Percentiles rank a stretch among this genome's conserved stretches.
phyloP scores from a whole-genome alignment of 805 yeast species.

The Metschnikowia reukaufii region DNA sequence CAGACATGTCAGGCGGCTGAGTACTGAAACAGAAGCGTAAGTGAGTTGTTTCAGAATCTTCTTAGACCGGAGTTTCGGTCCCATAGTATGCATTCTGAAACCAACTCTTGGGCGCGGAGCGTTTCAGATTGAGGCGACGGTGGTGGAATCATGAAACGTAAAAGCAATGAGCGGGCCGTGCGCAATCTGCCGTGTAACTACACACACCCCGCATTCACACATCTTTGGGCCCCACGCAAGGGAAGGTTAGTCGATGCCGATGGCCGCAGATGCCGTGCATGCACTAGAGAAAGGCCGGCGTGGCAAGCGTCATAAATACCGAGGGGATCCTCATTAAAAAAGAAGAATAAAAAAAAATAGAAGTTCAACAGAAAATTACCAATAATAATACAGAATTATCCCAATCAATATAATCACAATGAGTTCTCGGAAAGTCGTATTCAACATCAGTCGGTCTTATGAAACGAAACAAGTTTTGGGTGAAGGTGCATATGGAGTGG shows the following conservation, averaged over 20 bases:
- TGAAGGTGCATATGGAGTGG: constrained; percentile 82
- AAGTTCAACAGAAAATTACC: background rate
- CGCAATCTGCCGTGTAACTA: constrained; percentile 2
- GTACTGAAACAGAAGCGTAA: too few species aligned
- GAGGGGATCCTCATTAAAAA: background rate
- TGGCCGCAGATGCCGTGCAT: constrained; percentile 6
- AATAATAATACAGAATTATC: background rate
- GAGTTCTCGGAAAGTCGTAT: constrained; percentile 32
- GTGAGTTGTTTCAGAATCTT: background rate
- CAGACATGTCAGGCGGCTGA: too few species aligned
- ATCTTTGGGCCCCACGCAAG: constrained; percentile 2
- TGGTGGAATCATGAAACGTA: background rate
- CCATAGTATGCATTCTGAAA: constrained; percentile 6
- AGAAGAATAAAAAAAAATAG: background rate
- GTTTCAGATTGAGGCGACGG: background rate
- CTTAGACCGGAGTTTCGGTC: background rate
- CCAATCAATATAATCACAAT: background rate
- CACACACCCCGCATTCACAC: constrained; percentile 13
- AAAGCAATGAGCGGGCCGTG: background rate
- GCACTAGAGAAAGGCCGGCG: too few species aligned
- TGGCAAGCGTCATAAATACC: constrained; percentile 3
- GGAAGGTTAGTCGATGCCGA: constrained; percentile 1
- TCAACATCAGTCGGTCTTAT: constrained; percentile 63
- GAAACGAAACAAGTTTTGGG: constrained; percentile 63
- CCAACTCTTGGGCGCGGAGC: background rate